These are phyloP conservation scores for Apiotrichum akiyoshidainum DNA, from an alignment of 1,284 basidiomycete genomes.

Conservation along the genomic window DNA sequence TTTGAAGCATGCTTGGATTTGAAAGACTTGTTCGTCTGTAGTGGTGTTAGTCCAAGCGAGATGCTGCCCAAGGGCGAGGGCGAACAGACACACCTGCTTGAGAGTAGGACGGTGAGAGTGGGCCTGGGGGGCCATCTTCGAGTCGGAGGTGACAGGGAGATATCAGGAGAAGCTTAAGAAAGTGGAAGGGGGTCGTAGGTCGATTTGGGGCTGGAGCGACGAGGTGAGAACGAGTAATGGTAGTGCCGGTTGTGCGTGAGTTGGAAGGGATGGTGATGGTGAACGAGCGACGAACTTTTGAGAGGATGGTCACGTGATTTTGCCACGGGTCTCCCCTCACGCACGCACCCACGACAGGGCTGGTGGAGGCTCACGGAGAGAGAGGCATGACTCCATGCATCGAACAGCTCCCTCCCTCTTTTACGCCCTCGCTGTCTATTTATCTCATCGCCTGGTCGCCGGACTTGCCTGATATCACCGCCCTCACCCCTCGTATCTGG, in stretches of 20 bases:
- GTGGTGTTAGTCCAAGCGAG: background rate
- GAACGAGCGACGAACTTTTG: background rate
- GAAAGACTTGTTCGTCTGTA: conserved; percentile 79
- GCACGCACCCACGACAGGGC: no score
- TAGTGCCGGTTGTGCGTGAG: background rate
- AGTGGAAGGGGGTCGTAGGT: background rate
- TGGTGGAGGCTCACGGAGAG: no score
- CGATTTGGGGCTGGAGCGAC: background rate
- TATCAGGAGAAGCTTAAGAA: background rate
- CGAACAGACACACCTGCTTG: conserved; percentile 63
- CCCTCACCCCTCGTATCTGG: background rate
- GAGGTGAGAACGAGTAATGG: background rate
- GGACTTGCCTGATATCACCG: no score
- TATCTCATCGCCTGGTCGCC: background rate
- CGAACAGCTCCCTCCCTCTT: no score
- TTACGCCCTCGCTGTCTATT: no score
- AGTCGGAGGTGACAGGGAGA: background rate
- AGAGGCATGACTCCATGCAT: no score
- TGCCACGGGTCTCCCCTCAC: background rate
- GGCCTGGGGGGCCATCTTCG: conserved; percentile 25
- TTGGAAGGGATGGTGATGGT: background rate
- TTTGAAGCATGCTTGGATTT: conserved; percentile 87
- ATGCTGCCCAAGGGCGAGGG: no score
- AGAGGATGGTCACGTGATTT: background rate
- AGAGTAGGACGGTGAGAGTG: conserved; percentile 74